Base-by-base conservation (phyloP, 176 grass and related monocot genomes). In the Eleusine indica region DNA sequence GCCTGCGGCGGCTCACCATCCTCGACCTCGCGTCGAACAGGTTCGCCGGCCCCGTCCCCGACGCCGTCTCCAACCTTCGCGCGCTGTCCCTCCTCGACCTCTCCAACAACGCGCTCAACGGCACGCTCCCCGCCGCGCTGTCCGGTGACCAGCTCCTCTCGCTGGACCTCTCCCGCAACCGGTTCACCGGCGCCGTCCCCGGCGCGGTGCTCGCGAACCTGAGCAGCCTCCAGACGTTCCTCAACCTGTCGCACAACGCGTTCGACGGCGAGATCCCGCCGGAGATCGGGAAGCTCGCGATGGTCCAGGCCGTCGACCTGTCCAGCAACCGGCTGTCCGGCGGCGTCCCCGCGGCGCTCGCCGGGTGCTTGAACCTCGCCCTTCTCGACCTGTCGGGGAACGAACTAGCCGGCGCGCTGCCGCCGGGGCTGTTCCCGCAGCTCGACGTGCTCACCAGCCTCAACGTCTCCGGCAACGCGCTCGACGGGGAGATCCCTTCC, bases 101-200 rank as follows among this genome's bases (percentile, higher is more conserved):
- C 22, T 90, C 94, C 29, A 71, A 82, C 52, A 98, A 98, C 78
- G 83, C 49, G 71, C 68, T 97, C 41, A 88, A 83, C 63, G 90
- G 95, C 6, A 82, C 90, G 7, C 82, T 98, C 39, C 95, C 95
- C 43, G 84, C 7, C 21, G 82, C 66, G 22, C 37, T 98, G 79
- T 75, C 79, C 19, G 77, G 70, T 17, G 7, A 54, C 25, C 79
- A 83, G n/a, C 88, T 98, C 10, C 83, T 98, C 37, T 78, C 22
- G 41, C 57, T 98, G 21, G 92, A 98, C 83, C 76, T 98, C 76
- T 94, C 95, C 6, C 76, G 90, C 82, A 98, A 97, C 86, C 81
- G 54, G 22, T 64, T 98, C 79, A 56, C 83, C 19, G 92, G 90
- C 30, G 58, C 40, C 8, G 88, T 94, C 74, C 88, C 92, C 8